phyloP scores from a whole-genome alignment of 805 yeast genomes.

The Spathaspora hagerdaliae region DNA sequence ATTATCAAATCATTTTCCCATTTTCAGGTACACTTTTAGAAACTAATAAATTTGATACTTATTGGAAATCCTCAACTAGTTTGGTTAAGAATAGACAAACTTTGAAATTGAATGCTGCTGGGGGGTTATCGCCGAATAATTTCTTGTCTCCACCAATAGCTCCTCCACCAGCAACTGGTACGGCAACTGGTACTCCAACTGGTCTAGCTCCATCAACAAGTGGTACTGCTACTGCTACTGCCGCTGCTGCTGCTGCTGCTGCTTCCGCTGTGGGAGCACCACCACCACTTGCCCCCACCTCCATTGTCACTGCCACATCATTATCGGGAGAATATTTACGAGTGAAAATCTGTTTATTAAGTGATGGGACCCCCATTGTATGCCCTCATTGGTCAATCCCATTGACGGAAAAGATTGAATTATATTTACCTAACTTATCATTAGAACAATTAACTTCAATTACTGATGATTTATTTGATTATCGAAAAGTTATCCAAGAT shows the following conservation, averaged over 20 bases:
- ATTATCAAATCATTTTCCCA: conserved; percentile 84
- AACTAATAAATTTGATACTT: conserved; percentile 89
- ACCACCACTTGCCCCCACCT: conserved; percentile 31
- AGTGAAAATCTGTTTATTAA: conserved; percentile 63
- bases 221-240: not conserved
- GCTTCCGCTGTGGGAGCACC: conserved; percentile 9
- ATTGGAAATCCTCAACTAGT: conserved; percentile 87
- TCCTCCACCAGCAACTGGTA: not conserved
- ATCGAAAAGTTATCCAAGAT: conserved; percentile 35
- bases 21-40: conserved; percentile 80
- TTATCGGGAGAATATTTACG: conserved; percentile 76
- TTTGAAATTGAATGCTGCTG: conserved; percentile 30
- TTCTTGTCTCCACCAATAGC: conserved; percentile 28
- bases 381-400: conserved; percentile 64
- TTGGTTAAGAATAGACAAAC: conserved; percentile 33
- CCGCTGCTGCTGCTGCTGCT: not conserved
- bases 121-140: conserved; percentile 39
- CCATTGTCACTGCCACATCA: conserved; percentile 89
- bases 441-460: conserved; percentile 40
- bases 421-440: conserved; percentile 62
- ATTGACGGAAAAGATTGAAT: conserved; percentile 44
- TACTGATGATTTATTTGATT: conserved; percentile 37
- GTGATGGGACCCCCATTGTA: conserved; percentile 83
- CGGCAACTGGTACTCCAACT: conserved; percentile 3
- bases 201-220: conserved; percentile 12